Base-by-base conservation (phyloP, 257 asterid genomes). In the Eucommia ulmoides region DNA sequence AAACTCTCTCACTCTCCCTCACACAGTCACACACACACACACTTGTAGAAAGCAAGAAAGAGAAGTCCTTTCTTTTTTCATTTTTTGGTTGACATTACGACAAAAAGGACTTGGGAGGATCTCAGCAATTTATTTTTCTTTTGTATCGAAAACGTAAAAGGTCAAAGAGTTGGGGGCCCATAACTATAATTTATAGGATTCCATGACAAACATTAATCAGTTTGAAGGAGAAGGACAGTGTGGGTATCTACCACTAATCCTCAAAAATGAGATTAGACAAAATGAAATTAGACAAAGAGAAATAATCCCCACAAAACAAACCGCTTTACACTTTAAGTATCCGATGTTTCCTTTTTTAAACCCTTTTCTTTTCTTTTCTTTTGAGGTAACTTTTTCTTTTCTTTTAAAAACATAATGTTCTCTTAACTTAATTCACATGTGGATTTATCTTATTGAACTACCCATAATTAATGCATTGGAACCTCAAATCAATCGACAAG, bases 161-260 rank as follows among this genome's bases (percentile, higher is more conserved):
- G 63, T 64, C 70, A 65, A 68, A 53, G 26, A 19, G n/a, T n/a
- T n/a, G n/a, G n/a, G n/a, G n/a, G n/a, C n/a, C 58, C 55, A 53
- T 56, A 24, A 50, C 44, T 11, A 35, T 51, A 41, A 41, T 48
- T 56, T 68, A 57, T 22, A 41, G 42, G 85, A 83, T 83, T 83
- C 94, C 71, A n/a, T 47, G 88, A 84, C 97, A 88, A 81, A 81
- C 92, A 66, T 67, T 70, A 84, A 60, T 74, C 61, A 65, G 61
- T 67, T 70, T 58, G 49, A 29, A 66, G 57, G 82, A 70, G 61
- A 56, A 75, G 50, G 93, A 88, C 95, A 84, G 75, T 53, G 29
- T 65, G 79, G 82, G 85, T 45, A 74, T 80, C 86, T 70, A 59
- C 19, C 58, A 21, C 20, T 35, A 35, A 35, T 35, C 58, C 38